Evolutionary conservation across 306 rosid genomes (phyloP).

Genomic region (Medicago arabica): DNA sequence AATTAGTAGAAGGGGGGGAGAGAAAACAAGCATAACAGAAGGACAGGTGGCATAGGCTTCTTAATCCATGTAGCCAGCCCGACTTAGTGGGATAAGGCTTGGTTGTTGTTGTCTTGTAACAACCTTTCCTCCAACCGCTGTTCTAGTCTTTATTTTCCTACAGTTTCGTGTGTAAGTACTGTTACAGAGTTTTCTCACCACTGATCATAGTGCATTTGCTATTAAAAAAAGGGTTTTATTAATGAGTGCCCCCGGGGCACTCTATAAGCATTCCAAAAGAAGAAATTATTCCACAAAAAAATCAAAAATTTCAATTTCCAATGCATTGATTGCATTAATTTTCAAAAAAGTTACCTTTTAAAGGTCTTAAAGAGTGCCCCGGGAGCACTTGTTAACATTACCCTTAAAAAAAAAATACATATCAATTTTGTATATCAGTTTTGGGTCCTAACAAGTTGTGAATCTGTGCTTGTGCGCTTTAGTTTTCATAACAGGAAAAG

Average conservation of each 20-base stretch:
- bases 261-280: too few relatives aligned
- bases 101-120: background rate
- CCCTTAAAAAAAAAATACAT: too few relatives aligned
- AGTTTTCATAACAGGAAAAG: conserved; percentile 25
- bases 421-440: background rate
- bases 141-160: conserved; percentile 5
- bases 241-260: too few relatives aligned
- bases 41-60: background rate
- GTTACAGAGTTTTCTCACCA: background rate
- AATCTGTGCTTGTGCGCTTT: conserved; percentile 23
- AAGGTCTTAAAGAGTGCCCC: too few relatives aligned
- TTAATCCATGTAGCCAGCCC: background rate
- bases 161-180: background rate
- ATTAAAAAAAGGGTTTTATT: too few relatives aligned
- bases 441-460: background rate
- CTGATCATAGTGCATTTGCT: background rate
- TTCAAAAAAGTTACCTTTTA: too few relatives aligned
- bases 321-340: too few relatives aligned
- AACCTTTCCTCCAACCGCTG: background rate
- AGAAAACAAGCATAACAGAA: conserved; percentile 11
- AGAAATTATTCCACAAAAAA: too few relatives aligned
- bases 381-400: too few relatives aligned
- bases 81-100: background rate
- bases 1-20: background rate
- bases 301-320: too few relatives aligned